Conservation (phyloP, 805 yeast species). For the Yarrowia sp. region DNA sequence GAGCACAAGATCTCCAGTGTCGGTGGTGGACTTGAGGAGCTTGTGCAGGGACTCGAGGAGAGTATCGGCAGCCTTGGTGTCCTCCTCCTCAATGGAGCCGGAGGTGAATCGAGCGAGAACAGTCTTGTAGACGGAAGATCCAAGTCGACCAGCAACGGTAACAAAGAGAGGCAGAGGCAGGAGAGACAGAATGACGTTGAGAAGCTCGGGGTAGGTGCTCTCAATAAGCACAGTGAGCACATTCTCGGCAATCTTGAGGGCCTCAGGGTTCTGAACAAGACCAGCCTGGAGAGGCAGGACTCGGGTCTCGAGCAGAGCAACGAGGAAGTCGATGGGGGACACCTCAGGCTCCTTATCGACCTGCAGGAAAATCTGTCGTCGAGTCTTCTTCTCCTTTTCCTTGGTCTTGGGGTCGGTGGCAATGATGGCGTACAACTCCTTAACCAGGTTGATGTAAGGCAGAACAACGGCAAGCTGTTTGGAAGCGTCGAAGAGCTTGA, state of each 20-base stretch:
- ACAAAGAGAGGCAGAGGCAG: slow-evolving; percentile 22
- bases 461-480: slow-evolving; percentile 47
- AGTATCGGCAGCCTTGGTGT: slow-evolving; percentile 51
- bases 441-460: slow-evolving; percentile 31
- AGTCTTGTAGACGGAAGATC: slow-evolving; percentile 19
- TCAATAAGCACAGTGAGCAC: slow-evolving; percentile 9
- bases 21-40: slow-evolving; percentile 3
- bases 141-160: slow-evolving; percentile 13
- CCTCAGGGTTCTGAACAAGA: slow-evolving; percentile 15
- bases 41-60: slow-evolving; percentile 30
- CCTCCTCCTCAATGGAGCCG: slow-evolving; percentile 44
- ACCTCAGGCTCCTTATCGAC: slow-evolving; percentile 4
- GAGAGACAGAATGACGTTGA: slow-evolving; percentile 10
- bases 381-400: slow-evolving; percentile 39
- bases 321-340: slow-evolving; percentile 16
- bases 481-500: slow-evolving; percentile 61
- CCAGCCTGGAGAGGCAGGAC: slow-evolving; percentile 12
- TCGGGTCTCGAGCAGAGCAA: slow-evolving; percentile 7
- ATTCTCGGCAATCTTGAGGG: slow-evolving; percentile 19
- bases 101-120: slow-evolving; percentile 5
- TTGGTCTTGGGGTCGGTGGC: slow-evolving; percentile 35
- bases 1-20: neutral
- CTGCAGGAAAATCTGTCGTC: slow-evolving; percentile 14
- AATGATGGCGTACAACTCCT: slow-evolving; percentile 7
- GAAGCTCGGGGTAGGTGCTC: slow-evolving; percentile 17